Conservation (phyloP, 164 flowering plant species). For the Macadamia integrifolia region DNA sequence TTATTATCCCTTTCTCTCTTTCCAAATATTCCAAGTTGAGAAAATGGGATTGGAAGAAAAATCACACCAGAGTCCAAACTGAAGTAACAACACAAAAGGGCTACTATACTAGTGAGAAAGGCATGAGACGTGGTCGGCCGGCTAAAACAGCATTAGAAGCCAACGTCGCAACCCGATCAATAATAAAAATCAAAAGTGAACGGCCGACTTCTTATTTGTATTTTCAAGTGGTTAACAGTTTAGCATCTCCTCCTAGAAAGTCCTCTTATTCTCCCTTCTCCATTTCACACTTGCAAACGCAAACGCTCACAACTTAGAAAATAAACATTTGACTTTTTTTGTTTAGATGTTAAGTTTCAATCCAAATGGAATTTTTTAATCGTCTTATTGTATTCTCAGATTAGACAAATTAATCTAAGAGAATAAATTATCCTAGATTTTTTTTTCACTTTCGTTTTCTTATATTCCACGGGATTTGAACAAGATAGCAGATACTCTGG, state of each 20-base stretch:
- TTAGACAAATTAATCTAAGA: too few species aligned
- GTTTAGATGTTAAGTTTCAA: neutral
- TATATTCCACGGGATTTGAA: too few species aligned
- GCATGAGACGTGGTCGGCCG: conserved; percentile 8
- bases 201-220: neutral
- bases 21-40: neutral
- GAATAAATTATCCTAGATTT: too few species aligned
- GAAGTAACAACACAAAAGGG: too few species aligned
- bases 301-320: neutral
- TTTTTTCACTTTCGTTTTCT: too few species aligned
- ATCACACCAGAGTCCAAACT: too few species aligned
- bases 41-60: too few species aligned
- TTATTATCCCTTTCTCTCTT: neutral
- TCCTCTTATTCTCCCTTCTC: neutral
- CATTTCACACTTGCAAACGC: neutral
- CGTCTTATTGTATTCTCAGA: too few species aligned
- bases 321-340: too few species aligned
- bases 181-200: neutral
- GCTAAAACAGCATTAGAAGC: conserved; percentile 1
- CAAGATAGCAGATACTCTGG: too few species aligned
- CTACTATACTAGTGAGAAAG: neutral
- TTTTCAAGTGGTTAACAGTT: too few species aligned
- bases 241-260: too few species aligned
- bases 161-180: neutral
- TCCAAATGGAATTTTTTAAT: neutral